Base-by-base conservation (phyloP, 768 basidiomycete species). In the Phanerodontia chrysosporium region DNA sequence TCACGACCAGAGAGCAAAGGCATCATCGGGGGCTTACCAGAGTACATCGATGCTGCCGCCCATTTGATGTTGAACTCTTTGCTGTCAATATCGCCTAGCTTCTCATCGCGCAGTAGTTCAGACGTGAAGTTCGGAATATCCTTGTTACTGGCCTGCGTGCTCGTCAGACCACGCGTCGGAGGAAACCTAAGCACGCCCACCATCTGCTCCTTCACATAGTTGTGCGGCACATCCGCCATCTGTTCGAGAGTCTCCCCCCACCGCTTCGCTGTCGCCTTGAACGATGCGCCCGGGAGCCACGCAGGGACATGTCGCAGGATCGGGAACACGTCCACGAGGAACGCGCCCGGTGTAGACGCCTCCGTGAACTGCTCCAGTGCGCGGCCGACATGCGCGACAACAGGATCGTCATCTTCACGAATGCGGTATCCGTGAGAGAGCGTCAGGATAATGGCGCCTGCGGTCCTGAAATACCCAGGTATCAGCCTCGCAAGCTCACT, bases 31-130 rank as follows among this genome's bases (percentile, higher is more conserved):
- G 18, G 18, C 39, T 4, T 42, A 42, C 39, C 63, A 25, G 62
- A 58, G 29, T 66, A 64, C 39, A 69, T 44, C 10, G 70, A 67
- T 14, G 63, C 56, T 21, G 70, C 76, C 44, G 85, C 81, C 84
- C 86, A 87, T 67, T 86, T 88, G 59, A 89, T 74, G 61, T 83
- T 79, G 52, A 78, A 71, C 59, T 87, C 85, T 59, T 87, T 85
- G 8, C 18, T 4, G 4, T 18, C 39, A 28, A 83, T 85, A 4
- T 42, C 32, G 7, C 32, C 32, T 28, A 83, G 65, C 13, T 73
- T 70, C 64, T 79, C 80, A 24, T 71, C 75, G 63, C 86, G 79
- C 29, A 89, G 76, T 57, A 85, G 68, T 24, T 76, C 74, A 21
- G 84, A 85, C 1, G 82, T 80, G 66, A 85, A 86, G 8, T 84